phyloP scores from a whole-genome alignment of 495 filamentous ascomycete genomes.

The Neurospora sp. region DNA sequence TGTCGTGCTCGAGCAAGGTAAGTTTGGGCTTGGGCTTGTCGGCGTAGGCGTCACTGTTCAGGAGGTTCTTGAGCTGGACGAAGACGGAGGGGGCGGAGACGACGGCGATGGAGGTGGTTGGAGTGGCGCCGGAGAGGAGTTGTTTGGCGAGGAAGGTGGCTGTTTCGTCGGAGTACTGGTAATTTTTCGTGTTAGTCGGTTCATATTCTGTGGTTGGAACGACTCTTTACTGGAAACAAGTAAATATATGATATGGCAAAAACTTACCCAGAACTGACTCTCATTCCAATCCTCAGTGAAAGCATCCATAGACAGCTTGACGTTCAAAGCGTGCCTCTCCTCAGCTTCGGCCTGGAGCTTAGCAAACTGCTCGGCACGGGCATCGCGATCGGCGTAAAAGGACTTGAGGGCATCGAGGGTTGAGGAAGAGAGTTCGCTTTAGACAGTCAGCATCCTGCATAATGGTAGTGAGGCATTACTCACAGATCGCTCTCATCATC shows the following conservation, averaged over 20 bases:
- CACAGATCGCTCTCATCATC: conserved; percentile 19
- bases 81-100: conserved; percentile 71
- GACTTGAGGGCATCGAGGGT: conserved; percentile 54
- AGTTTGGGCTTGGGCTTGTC: conserved; percentile 40
- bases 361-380: conserved; percentile 51
- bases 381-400: conserved; percentile 61
- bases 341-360: conserved; percentile 43
- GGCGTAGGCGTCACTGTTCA: conserved; percentile 26
- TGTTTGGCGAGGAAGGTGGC: conserved; percentile 50
- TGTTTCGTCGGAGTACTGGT: conserved; percentile 60
- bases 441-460: background rate
- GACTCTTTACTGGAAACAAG: too few species aligned
- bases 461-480: conserved; percentile 3
- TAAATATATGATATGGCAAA: too few species aligned
- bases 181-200: background rate
- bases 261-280: conserved; percentile 64
- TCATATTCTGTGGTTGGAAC: too few species aligned
- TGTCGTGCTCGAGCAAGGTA: conserved; percentile 59
- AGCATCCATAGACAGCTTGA: conserved; percentile 52
- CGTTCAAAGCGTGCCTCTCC: conserved; percentile 21
- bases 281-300: conserved; percentile 78
- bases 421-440: conserved; percentile 45
- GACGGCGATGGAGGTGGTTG: conserved; percentile 47
- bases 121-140: conserved; percentile 46
- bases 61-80: conserved; percentile 57